These are phyloP conservation scores for Cucurbita pepo DNA, from an alignment of 306 rosid genomes.

Conservation along the genomic window DNA sequence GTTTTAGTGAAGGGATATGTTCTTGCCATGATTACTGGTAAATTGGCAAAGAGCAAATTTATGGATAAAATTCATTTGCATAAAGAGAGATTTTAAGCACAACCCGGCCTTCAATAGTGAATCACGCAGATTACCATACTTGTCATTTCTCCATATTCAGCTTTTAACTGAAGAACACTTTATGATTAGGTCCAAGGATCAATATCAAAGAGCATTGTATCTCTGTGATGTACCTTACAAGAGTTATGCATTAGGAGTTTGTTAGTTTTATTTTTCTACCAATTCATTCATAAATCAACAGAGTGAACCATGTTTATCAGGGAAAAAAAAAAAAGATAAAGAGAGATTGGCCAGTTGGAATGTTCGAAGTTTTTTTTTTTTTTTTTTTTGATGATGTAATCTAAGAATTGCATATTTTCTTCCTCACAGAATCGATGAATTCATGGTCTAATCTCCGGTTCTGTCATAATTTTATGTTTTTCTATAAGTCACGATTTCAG, in stretches of 20 bases:
- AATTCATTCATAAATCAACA: background rate
- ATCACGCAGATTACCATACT: background rate
- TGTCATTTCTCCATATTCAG: background rate
- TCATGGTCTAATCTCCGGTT: background rate
- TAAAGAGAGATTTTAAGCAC: background rate
- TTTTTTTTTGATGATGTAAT: background rate
- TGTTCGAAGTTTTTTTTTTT: background rate
- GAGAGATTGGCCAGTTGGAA: background rate
- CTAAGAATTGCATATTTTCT: background rate
- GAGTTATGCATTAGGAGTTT: background rate
- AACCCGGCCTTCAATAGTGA: background rate
- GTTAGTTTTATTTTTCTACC: background rate
- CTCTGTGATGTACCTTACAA: background rate
- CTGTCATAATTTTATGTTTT: background rate
- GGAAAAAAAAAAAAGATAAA: background rate
- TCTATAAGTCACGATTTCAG: background rate
- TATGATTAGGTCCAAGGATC: background rate
- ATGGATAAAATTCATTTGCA: background rate
- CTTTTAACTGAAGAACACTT: background rate
- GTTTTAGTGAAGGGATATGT: slow-evolving; percentile 20
- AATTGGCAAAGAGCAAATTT: background rate
- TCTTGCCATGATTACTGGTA: slow-evolving; percentile 29
- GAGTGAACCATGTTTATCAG: background rate
- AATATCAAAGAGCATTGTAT: background rate
- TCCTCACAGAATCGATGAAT: background rate